Evolutionary conservation across 768 basidiomycete genomes (phyloP).

Genomic region (Sarcomyxa edulis): DNA sequence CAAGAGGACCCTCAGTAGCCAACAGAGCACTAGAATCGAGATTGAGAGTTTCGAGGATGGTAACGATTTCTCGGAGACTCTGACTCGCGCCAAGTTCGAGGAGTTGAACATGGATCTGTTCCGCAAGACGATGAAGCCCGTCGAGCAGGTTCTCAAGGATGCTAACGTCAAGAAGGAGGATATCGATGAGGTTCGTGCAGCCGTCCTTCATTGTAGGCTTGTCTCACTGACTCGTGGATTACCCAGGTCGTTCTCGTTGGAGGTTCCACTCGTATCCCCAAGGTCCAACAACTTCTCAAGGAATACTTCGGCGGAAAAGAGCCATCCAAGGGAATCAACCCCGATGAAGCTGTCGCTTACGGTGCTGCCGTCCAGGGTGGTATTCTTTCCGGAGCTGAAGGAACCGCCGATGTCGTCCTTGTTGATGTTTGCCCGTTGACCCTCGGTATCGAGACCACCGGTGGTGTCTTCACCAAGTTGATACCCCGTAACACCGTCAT

Average conservation of each 20-base stretch:
- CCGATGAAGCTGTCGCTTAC: slow-evolving; percentile 98
- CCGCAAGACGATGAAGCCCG: slow-evolving; percentile 99
- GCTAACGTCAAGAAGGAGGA: slow-evolving; percentile 98
- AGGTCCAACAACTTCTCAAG: slow-evolving; percentile 97
- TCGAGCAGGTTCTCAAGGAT: slow-evolving; percentile 98
- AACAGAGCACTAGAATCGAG: slow-evolving; percentile 88
- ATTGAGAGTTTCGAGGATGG: slow-evolving; percentile 96
- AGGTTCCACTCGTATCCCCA: slow-evolving; percentile 99
- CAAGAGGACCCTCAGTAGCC: slow-evolving; percentile 88
- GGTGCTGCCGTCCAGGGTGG: slow-evolving; percentile 99
- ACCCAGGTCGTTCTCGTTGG: slow-evolving; percentile 81
- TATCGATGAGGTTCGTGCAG: slow-evolving; percentile 67
- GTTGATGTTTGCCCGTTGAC: slow-evolving; percentile 97
- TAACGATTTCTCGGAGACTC: slow-evolving; percentile 95
- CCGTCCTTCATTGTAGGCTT: background rate
- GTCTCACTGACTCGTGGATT: no score
- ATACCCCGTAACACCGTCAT: slow-evolving; percentile 98
- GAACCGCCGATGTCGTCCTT: slow-evolving; percentile 85
- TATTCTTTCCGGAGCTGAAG: slow-evolving; percentile 93
- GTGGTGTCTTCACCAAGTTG: slow-evolving; percentile 96
- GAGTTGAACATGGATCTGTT: slow-evolving; percentile 98
- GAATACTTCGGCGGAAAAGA: slow-evolving; percentile 97
- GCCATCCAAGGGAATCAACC: slow-evolving; percentile 98
- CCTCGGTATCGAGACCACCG: slow-evolving; percentile 98
- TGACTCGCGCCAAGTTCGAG: slow-evolving; percentile 98